These are phyloP conservation scores for Acer saccharum DNA, from an alignment of 345 rosid genomes.

Conservation along the genomic window DNA sequence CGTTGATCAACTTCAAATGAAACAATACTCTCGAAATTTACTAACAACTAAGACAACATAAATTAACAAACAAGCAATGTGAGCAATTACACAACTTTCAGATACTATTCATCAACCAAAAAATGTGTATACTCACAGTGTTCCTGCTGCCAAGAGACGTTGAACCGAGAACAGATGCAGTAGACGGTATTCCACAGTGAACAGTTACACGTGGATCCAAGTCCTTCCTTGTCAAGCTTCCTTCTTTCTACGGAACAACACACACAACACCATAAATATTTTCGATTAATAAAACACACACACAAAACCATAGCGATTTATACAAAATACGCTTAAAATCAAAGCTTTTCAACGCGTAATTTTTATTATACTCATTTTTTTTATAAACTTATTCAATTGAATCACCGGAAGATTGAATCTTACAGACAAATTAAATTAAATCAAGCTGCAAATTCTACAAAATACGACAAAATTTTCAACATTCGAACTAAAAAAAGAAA, in stretches of 20 bases:
- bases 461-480: not conserved
- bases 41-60: not conserved
- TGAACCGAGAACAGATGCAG: conserved; percentile 81
- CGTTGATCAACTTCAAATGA: not conserved
- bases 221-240: conserved; percentile 39
- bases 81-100: too few species aligned
- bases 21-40: not conserved
- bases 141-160: conserved; percentile 74
- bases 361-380: too few species aligned
- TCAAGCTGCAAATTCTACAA: not conserved
- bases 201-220: conserved; percentile 54
- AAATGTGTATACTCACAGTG: conserved; percentile 54
- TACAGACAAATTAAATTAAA: not conserved
- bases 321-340: not conserved
- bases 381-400: too few species aligned
- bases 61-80: not conserved
- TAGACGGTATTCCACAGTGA: conserved; percentile 82
- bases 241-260: conserved; percentile 23
- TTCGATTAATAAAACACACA: not conserved
- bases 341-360: not conserved
- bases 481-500: not conserved
- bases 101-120: not conserved
- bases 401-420: not conserved
- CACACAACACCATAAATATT: conserved; percentile 12
- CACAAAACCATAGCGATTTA: not conserved